Base-by-base conservation (phyloP, 73 alveolate species). In the Diophrys appendiculata region DNA sequence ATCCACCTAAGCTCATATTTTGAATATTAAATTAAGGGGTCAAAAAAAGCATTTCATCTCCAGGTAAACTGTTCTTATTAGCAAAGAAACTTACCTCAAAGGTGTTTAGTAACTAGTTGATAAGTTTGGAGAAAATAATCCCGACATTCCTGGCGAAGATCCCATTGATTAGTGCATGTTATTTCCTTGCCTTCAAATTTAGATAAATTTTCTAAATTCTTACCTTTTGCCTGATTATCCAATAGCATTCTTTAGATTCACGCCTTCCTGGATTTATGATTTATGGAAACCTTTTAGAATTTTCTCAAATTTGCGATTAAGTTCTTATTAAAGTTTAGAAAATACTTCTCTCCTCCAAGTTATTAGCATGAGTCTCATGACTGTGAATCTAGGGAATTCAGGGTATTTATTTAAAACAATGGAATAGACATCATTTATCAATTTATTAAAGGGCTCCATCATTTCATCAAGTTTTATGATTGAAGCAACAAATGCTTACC, bases 301-400 rank as follows among this genome's bases (percentile, higher is more conserved):
- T 67, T 67, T 67, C 43, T 26, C 31, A 28, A 25, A 67, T 2
- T 25, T 28, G 18, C 3, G 23, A 5, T 67, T 11, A 25, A 67
- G 54, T 5, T 28, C 54, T 25, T 67, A 43, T 25, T 14, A 5
- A 2, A 67, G 52, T 67, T 67, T 67, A 31, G 25, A 25, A 67
- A 25, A 67, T 23, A 67, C 75, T 28, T 67, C 75, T 67, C 53
- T 18, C 75, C 75, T 67, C 75, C 75, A 67, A 3, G 54, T 24
- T 26, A 3, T 25, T 29, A 67, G 27, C 75, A 67, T 67, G 1
- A 67, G 75, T 31, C 75, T 23, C 1, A 67, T 8, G 18, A 67
- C 31, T 14, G 75, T 23, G 53, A 67, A 67, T 28, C 31, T 67
- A 26, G 75, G 75, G 54, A 26, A 67, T 14, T 3, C 24, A 25